Conservation (phyloP, 345 rosid species). For the Durio zibethinus region DNA sequence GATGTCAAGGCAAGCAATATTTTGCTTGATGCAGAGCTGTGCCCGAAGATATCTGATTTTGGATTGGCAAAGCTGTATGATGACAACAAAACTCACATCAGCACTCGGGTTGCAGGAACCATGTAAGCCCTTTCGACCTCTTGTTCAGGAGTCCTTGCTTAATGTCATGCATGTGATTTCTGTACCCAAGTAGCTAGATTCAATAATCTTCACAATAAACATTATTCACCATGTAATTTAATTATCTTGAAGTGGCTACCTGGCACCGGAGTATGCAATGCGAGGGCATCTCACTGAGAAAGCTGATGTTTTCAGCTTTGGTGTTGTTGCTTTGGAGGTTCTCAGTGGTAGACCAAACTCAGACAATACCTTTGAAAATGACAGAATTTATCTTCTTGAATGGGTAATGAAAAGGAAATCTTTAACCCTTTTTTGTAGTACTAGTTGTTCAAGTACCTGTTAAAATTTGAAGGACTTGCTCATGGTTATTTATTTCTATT, state of each 20-base stretch:
- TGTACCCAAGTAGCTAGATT: background rate
- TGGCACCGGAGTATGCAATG: slow-evolving; percentile 80
- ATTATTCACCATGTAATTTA: background rate
- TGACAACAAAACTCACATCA: slow-evolving; percentile 51
- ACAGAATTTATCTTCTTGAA: slow-evolving; percentile 60
- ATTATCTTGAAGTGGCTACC: slow-evolving; percentile 43
- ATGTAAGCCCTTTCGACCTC: slow-evolving; percentile 31
- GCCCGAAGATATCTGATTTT: slow-evolving; percentile 60
- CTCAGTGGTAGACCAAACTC: slow-evolving; percentile 67
- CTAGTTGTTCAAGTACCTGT: background rate
- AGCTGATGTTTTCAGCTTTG: slow-evolving; percentile 67
- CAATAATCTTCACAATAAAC: background rate
- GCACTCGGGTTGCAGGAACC: slow-evolving; percentile 57
- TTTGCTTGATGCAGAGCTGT: slow-evolving; percentile 45
- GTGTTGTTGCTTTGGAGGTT: slow-evolving; percentile 58
- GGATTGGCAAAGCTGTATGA: slow-evolving; percentile 63
- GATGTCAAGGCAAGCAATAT: slow-evolving; percentile 63
- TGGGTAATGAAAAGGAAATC: slow-evolving; percentile 36
- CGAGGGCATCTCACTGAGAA: slow-evolving; percentile 72
- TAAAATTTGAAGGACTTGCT: background rate
- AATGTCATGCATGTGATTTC: background rate
- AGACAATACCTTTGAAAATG: slow-evolving; percentile 37
- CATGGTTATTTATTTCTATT: background rate
- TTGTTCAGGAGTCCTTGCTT: background rate
- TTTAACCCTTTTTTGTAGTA: background rate